Evolutionary conservation across 73 alveolate genomes (phyloP), one percentile per base, ranked within the genome.

Genomic region (Paramecium tetraurelia): DNA sequence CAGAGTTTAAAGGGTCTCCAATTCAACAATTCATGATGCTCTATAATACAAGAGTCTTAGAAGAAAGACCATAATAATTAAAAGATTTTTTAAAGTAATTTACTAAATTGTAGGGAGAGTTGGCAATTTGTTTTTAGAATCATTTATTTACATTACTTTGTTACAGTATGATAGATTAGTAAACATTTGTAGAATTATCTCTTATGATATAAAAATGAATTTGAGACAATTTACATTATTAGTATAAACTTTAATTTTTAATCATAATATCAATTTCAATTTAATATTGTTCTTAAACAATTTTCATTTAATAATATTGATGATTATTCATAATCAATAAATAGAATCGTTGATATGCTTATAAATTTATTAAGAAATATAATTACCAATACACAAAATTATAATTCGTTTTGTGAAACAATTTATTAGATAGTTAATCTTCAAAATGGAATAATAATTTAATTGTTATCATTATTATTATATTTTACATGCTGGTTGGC

Each of bases 131-230:
- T 63, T 63, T 63, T 63, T 63, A 63, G 84, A 63, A 63, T 63
- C 84, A 63, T 33, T 63, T 63, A 63, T 63, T 63, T 63, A 63
- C 84, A 63, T 3, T 63, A 33, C 27, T 63, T 1, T 63, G 84
- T 27, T 63, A 63, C n/a, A 63, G 46, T 9, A 27, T 63, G 50
- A 63, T 63, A 63, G 84, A 63, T 63, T 63, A 63, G 5, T 63
- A 63, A 63, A 63, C 84, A 63, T 63, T 63, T 24, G 84, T 63
- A 22, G 84, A 63, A 33, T 63, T 63, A 63, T 63, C 84, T 63
- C 46, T 63, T 27, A 63, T 63, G 84, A 63, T 63, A 63, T 63
- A 63, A 20, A 63, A 63, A 27, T 63, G 84, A 63, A 4, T 63
- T 12, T 63, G 20, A 63, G 22, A 31, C 12, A 33, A 22, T 63